Evolutionary conservation across 257 asterid genomes (phyloP).

Genomic region (Petrea volubilis): DNA sequence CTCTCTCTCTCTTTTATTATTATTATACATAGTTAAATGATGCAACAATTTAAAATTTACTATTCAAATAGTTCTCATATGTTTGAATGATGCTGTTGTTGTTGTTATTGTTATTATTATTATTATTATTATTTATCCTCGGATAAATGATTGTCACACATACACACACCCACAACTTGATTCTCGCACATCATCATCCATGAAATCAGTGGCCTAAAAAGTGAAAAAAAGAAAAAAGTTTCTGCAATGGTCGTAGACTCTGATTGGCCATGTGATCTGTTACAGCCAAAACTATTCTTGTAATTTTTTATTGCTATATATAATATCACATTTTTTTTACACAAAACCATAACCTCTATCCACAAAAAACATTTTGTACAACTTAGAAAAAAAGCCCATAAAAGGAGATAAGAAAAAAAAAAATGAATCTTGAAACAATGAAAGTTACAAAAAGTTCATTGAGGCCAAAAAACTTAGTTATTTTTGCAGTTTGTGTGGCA

Average conservation of each 20-base stretch:
- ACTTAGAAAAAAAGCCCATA: background rate
- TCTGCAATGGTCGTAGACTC: background rate
- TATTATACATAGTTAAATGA: too few species aligned
- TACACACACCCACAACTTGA: too few species aligned
- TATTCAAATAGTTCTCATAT: too few species aligned
- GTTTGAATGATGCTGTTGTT: too few species aligned
- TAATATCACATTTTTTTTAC: constrained; percentile 3
- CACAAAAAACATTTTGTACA: background rate
- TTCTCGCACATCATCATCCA: background rate
- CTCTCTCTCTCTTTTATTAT: too few species aligned
- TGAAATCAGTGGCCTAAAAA: background rate
- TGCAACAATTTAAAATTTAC: too few species aligned
- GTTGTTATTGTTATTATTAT: too few species aligned
- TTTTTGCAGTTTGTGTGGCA: constrained; percentile 32
- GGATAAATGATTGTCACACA: too few species aligned
- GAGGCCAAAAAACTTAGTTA: constrained; percentile 20
- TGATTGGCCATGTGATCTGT: constrained; percentile 32
- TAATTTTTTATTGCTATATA: constrained; percentile 29
- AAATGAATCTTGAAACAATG: constrained; percentile 25
- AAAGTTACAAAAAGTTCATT: constrained; percentile 8
- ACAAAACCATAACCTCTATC: constrained; percentile 19
- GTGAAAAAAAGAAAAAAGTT: background rate
- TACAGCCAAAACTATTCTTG: background rate
- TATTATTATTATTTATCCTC: too few species aligned
- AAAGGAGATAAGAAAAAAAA: constrained; percentile 9